Evolutionary conservation across 305 asterid genomes (phyloP), one percentile per base, ranked within the genome.

Genomic region (Euphrasia arctica): DNA sequence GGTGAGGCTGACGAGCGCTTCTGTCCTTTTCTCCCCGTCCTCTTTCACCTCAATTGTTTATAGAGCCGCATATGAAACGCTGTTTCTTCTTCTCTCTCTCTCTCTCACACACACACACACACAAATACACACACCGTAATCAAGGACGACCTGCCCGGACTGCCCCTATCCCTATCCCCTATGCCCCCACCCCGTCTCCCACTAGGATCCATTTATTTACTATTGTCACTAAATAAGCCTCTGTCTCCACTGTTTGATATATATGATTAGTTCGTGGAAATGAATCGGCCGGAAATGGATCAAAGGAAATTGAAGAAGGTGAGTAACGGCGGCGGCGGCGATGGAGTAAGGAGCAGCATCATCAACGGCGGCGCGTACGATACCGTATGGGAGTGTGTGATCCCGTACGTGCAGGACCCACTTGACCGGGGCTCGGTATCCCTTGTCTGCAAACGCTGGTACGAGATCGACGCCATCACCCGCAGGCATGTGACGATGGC

Each of bases 401-500:
- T 92, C 65, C 98, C 98, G 1, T 84, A 77, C 77, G 79, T 92
- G 63, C 71, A 59, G 68, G 98, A 92, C 68, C 71, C 95, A 55
- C 81, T 88, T 11, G 97, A 89, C 73, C 80, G 95, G 9, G 89
- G 67, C 56, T 82, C 90, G 27, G 86, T 84, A 10, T 92, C 98
- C 27, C 69, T 84, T 51, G 95, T 80, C 14, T 89, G 90, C 72
- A 78, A 70, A 75, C 72, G 83, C 1, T 87, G 91, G 93, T 85
- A 69, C 83, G 80, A 75, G 78, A 85, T 87, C 83, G 98, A 92
- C 50, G 78, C 84, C 28, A 70, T 87, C 71, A 89, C 96, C 10
- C 88, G 98, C 43, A 85, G 83, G 80, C 97, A 89, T 74, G 82
- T 92, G 25, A 92, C 98, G 1, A 87, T 92, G 55, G 97, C 98